Evolutionary conservation across 2,329 filamentous ascomycete genomes (phyloP), one percentile per base, ranked within the genome.

Genomic region (Talaromyces sp.): DNA sequence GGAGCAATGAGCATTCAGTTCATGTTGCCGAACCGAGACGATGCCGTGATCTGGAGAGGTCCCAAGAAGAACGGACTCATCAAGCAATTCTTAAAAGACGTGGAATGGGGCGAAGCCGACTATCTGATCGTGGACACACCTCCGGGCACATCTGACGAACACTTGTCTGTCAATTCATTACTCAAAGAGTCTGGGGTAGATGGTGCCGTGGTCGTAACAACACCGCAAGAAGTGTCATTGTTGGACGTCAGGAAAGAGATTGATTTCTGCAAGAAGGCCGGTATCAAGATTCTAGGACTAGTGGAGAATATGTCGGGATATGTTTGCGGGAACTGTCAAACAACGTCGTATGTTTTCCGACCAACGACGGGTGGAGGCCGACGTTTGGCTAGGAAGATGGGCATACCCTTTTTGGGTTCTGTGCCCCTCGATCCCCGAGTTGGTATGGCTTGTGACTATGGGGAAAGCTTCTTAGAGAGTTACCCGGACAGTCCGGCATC

Each of bases 221-320:
- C 95, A 6, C 95, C 95, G 1, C 95, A 99, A 76, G 96, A 99
- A 78, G 92, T 98, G 19, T 87, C 90, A 1, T 82, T 99, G 62
- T 83, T 99, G 52, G 95, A 99, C 75, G 95, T 99, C 13, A 84
- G 95, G 70, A 98, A 97, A 79, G 95, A 99, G 78, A 94, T 99
- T 65, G 94, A 99, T 74, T 99, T 99, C 74, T 99, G 96, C 79
- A 85, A 88, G 65, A 99, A 99, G 79, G 95, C 95, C 0, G 92
- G 91, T 3, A 98, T 99, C 70, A 85, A 84, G 57, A 87, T 99
- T 7, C 78, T 99, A 3, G 95, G 95, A 0, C 82, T 99, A 47
- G 95, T 97, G 16, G 95, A 99, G 82, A 99, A 99, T 75, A 99
- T 99, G 95, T 92, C 89, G 65, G 92, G 93, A 3, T 99, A 98